These are phyloP conservation scores for Grosmannia huntii DNA, from an alignment of 2,329 filamentous ascomycete species.

Conservation along the genomic window DNA sequence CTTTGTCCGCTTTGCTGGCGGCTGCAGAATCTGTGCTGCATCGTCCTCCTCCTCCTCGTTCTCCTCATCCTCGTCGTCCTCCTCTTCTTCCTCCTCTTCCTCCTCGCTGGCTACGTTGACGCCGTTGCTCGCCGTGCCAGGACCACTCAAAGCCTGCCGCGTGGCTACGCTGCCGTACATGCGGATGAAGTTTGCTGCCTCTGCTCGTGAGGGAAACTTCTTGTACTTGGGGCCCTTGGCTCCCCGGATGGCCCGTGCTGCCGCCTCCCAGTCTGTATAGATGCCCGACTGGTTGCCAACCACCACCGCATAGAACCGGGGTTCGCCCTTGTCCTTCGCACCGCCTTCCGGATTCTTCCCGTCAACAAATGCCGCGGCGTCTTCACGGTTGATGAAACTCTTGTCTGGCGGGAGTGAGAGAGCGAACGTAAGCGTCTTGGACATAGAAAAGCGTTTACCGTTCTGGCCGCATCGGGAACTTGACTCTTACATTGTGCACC, in stretches of 20 bases:
- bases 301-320: conserved; percentile 47
- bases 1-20: conserved; percentile 24
- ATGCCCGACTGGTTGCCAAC: conserved; percentile 45
- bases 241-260: conserved; percentile 59
- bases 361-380: conserved; percentile 67
- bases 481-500: conserved; percentile 51
- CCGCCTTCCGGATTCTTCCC: conserved; percentile 37
- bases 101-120: conserved; percentile 12
- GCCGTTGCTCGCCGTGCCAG: conserved; percentile 8
- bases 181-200: conserved; percentile 67
- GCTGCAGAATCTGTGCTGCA: conserved; percentile 20
- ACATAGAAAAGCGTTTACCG: neutral
- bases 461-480: neutral
- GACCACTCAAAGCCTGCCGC: conserved; percentile 24
- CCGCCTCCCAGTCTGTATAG: conserved; percentile 54
- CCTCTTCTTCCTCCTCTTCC: conserved; percentile 14
- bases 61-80: conserved; percentile 13
- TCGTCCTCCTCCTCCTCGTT: conserved; percentile 19
- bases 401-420: conserved; percentile 29
- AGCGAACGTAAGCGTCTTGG: neutral
- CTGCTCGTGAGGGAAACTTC: conserved; percentile 52
- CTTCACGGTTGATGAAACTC: conserved; percentile 58
- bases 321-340: conserved; percentile 25
- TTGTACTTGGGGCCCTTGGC: conserved; percentile 59
- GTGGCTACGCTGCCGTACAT: conserved; percentile 31